Evolutionary conservation across 108 stramenopile species (phyloP).

Genomic region (Seminavis robusta): DNA sequence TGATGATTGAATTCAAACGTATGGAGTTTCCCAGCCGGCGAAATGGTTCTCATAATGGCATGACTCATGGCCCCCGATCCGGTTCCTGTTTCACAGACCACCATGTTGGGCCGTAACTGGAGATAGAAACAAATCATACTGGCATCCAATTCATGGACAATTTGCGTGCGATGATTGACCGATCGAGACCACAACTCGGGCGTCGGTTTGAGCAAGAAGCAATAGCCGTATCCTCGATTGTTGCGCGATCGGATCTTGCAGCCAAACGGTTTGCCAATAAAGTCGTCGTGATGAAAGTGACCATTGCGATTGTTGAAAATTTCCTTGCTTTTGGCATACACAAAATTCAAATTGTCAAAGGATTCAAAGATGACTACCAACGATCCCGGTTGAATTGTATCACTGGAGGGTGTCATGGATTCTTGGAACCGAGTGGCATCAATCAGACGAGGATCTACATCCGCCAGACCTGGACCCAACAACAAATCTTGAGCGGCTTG

Average conservation of each 20-base stretch:
- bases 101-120: slow-evolving; percentile 80
- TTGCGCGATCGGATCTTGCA: slow-evolving; percentile 76
- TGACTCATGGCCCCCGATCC: slow-evolving; percentile 88
- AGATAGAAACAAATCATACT: slow-evolving; percentile 78
- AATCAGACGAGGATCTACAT: slow-evolving; percentile 15
- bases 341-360: slow-evolving; percentile 80
- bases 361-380: slow-evolving; percentile 86
- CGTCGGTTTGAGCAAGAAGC: slow-evolving; percentile 82
- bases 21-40: slow-evolving; percentile 82
- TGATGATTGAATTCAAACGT: slow-evolving; percentile 91
- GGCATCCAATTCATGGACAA: slow-evolving; percentile 89
- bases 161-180: slow-evolving; percentile 89
- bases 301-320: slow-evolving; percentile 86
- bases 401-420: slow-evolving; percentile 36
- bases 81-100: slow-evolving; percentile 90
- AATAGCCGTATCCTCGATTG: slow-evolving; percentile 74
- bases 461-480: slow-evolving; percentile 26
- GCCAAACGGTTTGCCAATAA: slow-evolving; percentile 83
- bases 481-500: slow-evolving; percentile 68
- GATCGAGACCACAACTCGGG: slow-evolving; percentile 90
- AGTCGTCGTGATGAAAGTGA: slow-evolving; percentile 86
- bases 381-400: slow-evolving; percentile 47
- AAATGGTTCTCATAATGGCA: slow-evolving; percentile 81
- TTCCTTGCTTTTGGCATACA: slow-evolving; percentile 63
- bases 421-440: slow-evolving; percentile 62